Evolutionary conservation across 2,329 filamentous ascomycete species (phyloP).

Genomic region (Geosmithia putterillii): DNA sequence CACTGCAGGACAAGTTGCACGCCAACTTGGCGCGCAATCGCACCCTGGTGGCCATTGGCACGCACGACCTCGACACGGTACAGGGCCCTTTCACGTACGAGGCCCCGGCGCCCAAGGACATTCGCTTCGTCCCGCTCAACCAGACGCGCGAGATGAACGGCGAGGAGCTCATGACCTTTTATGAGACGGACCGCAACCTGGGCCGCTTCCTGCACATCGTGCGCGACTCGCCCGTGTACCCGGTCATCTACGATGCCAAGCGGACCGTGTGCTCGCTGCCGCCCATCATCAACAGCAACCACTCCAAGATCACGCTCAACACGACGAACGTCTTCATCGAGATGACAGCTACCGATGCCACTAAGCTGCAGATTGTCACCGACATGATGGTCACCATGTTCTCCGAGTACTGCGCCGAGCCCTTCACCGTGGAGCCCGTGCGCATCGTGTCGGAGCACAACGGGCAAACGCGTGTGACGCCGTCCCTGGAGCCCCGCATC

Average conservation of each 20-base stretch:
- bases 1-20: slow-evolving; percentile 94
- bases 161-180: slow-evolving; percentile 85
- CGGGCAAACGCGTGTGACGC: slow-evolving; percentile 65
- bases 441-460: slow-evolving; percentile 91
- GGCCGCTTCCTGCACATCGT: slow-evolving; percentile 90
- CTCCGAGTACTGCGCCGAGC: slow-evolving; percentile 76
- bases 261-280: slow-evolving; percentile 82
- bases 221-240: slow-evolving; percentile 84
- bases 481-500: slow-evolving; percentile 63
- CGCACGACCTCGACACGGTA: slow-evolving; percentile 88
- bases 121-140: slow-evolving; percentile 84
- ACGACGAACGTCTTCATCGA: slow-evolving; percentile 96
- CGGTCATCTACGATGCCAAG: slow-evolving; percentile 87
- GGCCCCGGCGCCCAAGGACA: slow-evolving; percentile 79
- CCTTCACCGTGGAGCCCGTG: slow-evolving; percentile 87
- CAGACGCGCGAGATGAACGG: slow-evolving; percentile 81
- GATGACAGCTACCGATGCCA: slow-evolving; percentile 89
- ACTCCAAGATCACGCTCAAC: slow-evolving; percentile 87
- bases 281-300: slow-evolving; percentile 94
- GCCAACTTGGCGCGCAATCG: slow-evolving; percentile 88
- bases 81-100: slow-evolving; percentile 96
- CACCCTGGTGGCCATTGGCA: slow-evolving; percentile 92
- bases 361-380: slow-evolving; percentile 90
- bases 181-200: slow-evolving; percentile 88
- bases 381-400: slow-evolving; percentile 98